phyloP scores from a whole-genome alignment of 2,329 filamentous ascomycete genomes.

The Phaeoacremonium minimum region DNA sequence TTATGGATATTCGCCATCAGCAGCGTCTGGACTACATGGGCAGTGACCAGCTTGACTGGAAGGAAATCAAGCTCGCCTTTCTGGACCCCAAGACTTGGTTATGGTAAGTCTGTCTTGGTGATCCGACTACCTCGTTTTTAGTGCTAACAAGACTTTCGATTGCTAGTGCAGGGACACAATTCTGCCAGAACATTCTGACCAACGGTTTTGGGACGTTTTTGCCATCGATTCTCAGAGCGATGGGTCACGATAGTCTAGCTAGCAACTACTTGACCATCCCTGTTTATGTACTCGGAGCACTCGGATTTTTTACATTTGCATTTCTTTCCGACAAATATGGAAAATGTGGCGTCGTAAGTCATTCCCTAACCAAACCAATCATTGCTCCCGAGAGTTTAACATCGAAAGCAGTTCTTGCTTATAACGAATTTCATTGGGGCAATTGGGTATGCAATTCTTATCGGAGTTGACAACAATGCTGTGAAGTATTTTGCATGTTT shows the following conservation, averaged over 20 bases:
- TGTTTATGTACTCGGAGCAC: background rate
- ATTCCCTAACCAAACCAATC: too few relatives aligned
- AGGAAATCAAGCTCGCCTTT: background rate
- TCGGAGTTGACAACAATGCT: background rate
- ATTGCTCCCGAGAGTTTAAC: too few relatives aligned
- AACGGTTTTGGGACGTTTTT: too few relatives aligned
- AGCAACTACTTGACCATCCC: background rate
- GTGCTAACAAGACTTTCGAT: background rate
- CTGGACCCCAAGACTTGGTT: background rate
- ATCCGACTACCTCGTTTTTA: background rate
- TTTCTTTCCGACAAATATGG: background rate
- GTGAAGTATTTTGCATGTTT: background rate
- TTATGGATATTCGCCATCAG: too few relatives aligned
- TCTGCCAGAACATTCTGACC: too few relatives aligned
- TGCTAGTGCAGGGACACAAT: background rate
- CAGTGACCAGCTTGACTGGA: background rate
- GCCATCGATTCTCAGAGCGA: background rate
- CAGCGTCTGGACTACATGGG: background rate
- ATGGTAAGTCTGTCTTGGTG: too few relatives aligned
- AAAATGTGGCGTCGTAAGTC: too few relatives aligned
- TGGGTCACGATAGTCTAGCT: too few relatives aligned
- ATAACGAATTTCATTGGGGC: background rate
- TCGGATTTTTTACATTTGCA: background rate
- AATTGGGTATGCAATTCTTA: background rate
- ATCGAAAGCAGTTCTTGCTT: background rate